Percentiles rank a stretch among this genome's conserved stretches.
phyloP scores from a whole-genome alignment of 768 basidiomycete genomes.

The Porpolomopsis calyptriformis region DNA sequence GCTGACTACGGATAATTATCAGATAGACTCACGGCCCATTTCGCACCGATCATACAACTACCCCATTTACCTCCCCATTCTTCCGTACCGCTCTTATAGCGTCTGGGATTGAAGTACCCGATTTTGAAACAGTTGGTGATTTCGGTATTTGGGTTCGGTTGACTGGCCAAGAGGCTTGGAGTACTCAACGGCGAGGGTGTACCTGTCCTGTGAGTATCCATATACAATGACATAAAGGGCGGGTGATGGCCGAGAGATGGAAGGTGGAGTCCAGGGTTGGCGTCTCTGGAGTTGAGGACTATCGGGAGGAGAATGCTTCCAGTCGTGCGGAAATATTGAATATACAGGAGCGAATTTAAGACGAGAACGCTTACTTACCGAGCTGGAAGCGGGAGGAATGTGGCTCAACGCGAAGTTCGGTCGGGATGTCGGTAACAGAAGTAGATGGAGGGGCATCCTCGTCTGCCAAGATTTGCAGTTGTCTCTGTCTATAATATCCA shows the following conservation, averaged over 20 bases:
- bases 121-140: conserved; percentile 76
- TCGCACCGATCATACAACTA: conserved; percentile 76
- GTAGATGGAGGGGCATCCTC: conserved; percentile 73
- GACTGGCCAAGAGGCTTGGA: conserved; percentile 63
- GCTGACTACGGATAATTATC: conserved; percentile 1
- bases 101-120: conserved; percentile 61
- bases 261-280: conserved; percentile 17
- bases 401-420: too few species aligned
- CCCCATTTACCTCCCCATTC: conserved; percentile 73
- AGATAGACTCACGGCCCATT: conserved; percentile 50
- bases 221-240: conserved; percentile 67
- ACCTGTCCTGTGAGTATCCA: conserved; percentile 79
- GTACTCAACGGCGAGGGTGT: conserved; percentile 59
- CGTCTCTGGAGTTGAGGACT: conserved; percentile 29
- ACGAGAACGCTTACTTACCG: too few species aligned
- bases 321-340: too few species aligned
- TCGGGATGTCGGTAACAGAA: conserved; percentile 73
- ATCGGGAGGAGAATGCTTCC: conserved; percentile 28
- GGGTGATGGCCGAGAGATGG: conserved; percentile 24
- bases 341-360: too few species aligned
- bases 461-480: conserved; percentile 54
- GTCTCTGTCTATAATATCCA: too few species aligned
- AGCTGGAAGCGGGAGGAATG: too few species aligned
- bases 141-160: conserved; percentile 56
- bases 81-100: conserved; percentile 71